A percentile compares a stretch with the other conserved stretches of the same genome.
Conservation (phyloP, 129 eudicot genomes). For the Escallonia rubra region DNA sequence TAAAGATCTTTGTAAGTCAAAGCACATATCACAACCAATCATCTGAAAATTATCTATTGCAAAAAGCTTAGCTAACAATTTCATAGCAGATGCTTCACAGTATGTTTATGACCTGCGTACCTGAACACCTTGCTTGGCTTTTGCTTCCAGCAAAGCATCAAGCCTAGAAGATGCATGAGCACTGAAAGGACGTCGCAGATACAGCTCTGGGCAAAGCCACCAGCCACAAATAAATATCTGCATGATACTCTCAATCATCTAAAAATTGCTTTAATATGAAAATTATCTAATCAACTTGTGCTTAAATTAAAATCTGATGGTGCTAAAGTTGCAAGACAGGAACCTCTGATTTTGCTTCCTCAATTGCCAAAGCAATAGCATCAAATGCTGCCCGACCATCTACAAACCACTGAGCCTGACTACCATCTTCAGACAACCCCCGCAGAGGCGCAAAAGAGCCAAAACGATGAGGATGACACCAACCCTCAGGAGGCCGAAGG, state of each 20-base stretch:
- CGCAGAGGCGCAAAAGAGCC: conserved; percentile 97
- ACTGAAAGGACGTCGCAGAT: conserved; percentile 86
- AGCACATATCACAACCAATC: too few species aligned
- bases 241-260: conserved; percentile 25
- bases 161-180: conserved; percentile 70
- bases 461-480: conserved; percentile 98
- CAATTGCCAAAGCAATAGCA: conserved; percentile 92
- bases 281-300: neutral
- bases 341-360: conserved; percentile 96
- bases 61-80: too few species aligned
- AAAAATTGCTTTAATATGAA: neutral
- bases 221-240: conserved; percentile 98
- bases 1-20: too few species aligned
- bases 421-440: conserved; percentile 82
- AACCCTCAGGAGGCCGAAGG: conserved; percentile 91
- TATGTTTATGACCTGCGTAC: conserved; percentile 23
- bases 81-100: too few species aligned
- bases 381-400: conserved; percentile 96
- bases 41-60: too few species aligned
- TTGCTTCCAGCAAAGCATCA: conserved; percentile 84
- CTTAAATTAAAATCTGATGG: neutral
- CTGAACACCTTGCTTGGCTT: conserved; percentile 98
- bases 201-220: conserved; percentile 98
- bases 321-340: conserved; percentile 11
- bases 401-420: conserved; percentile 98